Percentiles rank a stretch among this genome's conserved stretches.
phyloP scores from a whole-genome alignment of 208 protist species.

The Entamoeba histolytica region DNA sequence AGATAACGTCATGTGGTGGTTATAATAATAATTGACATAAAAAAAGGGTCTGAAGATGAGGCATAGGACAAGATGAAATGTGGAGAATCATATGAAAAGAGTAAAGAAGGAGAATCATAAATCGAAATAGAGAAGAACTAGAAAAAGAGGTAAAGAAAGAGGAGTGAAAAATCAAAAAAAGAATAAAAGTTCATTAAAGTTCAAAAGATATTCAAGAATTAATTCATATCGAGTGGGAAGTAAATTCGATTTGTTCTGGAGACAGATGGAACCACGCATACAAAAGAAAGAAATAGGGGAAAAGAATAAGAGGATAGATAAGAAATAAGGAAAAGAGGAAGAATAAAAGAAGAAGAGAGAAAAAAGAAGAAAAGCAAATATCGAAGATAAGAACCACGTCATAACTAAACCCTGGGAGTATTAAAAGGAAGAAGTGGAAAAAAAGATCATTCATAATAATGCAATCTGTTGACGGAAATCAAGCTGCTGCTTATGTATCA shows the following conservation, averaged over 20 bases:
- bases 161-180: not conserved
- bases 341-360: not conserved
- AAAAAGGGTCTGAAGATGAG: too few relatives aligned
- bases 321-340: not conserved
- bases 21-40: too few relatives aligned
- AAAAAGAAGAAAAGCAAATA: not conserved
- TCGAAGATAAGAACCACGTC: not conserved
- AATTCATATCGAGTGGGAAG: not conserved
- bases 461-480: conserved; percentile 5
- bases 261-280: not conserved
- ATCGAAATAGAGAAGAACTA: too few relatives aligned
- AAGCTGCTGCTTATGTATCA: conserved; percentile 1
- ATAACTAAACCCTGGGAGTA: not conserved
- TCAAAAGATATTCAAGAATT: not conserved
- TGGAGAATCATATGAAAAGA: too few relatives aligned
- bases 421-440: not conserved
- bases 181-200: not conserved
- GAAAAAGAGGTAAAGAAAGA: not conserved
- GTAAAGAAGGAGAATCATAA: too few relatives aligned
- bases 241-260: not conserved
- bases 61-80: too few relatives aligned
- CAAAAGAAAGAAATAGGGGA: not conserved
- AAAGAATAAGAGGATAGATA: not conserved
- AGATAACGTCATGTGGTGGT: too few relatives aligned
- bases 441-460: not conserved